These are phyloP conservation scores for Starmera caribaea DNA, from an alignment of 805 yeast species.

Conservation along the genomic window DNA sequence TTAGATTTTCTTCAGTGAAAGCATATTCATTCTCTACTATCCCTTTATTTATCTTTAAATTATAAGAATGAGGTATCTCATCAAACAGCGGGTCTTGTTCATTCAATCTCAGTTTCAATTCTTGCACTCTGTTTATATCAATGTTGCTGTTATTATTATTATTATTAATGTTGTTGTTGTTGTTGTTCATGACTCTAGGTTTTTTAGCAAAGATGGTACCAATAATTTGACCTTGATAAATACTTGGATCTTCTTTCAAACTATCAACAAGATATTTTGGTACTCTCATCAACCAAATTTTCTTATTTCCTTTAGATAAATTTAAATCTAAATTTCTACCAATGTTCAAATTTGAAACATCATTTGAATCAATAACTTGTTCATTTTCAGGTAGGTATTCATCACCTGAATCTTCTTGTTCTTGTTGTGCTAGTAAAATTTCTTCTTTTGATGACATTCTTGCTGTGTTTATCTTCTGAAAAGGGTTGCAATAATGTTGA, in stretches of 20 bases:
- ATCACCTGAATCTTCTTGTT: constrained; percentile 23
- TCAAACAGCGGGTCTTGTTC: constrained; percentile 24
- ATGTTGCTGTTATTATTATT: no score
- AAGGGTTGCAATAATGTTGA: not conserved
- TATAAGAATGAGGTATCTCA: constrained; percentile 77
- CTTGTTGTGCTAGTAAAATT: constrained; percentile 15
- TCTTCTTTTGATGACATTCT: constrained; percentile 4
- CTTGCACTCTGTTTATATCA: constrained; percentile 9
- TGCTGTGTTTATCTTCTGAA: not conserved
- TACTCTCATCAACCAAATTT: constrained; percentile 86
- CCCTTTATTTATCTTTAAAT: constrained; percentile 65
- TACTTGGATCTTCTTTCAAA: constrained; percentile 55
- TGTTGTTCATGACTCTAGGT: no score
- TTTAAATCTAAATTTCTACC: constrained; percentile 77
- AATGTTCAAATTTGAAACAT: constrained; percentile 26
- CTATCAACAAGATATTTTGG: constrained; percentile 79
- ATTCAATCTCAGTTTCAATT: constrained; percentile 50
- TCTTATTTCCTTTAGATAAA: constrained; percentile 47
- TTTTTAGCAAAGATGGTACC: constrained; percentile 33
- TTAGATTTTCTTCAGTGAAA: constrained; percentile 77
- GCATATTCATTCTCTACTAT: constrained; percentile 80
- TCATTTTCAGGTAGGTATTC: constrained; percentile 32
- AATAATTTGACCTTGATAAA: constrained; percentile 61
- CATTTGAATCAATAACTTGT: constrained; percentile 35
- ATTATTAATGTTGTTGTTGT: no score